These are phyloP conservation scores for Sclerotinia sclerotiorum DNA, from an alignment of 2,329 filamentous ascomycete genomes.

Conservation along the genomic window DNA sequence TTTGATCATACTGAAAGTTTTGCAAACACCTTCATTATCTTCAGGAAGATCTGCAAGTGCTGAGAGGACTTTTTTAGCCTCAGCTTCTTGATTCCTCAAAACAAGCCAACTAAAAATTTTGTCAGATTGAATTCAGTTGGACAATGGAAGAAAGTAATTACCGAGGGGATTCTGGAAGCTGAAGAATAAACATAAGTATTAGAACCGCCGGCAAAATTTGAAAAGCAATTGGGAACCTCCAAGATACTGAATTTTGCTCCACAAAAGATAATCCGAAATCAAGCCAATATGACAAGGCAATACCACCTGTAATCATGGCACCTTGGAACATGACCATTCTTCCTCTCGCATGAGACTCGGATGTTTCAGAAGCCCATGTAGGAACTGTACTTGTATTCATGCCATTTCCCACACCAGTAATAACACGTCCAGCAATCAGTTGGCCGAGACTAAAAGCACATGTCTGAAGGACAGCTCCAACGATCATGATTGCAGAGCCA, in stretches of 20 bases:
- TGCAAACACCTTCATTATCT: slow-evolving; percentile 55
- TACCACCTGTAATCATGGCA: slow-evolving; percentile 24
- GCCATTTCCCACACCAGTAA: slow-evolving; percentile 75
- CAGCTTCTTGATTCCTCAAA: slow-evolving; percentile 37
- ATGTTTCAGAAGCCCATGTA: slow-evolving; percentile 27
- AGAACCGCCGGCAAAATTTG: slow-evolving; percentile 23
- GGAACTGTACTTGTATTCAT: slow-evolving; percentile 49
- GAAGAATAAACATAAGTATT: slow-evolving; percentile 31
- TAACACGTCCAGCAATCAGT: slow-evolving; percentile 62
- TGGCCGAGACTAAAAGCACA: slow-evolving; percentile 54
- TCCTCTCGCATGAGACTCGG: slow-evolving; percentile 24
- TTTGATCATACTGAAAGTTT: slow-evolving; percentile 50
- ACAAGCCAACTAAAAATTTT: slow-evolving; percentile 39
- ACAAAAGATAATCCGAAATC: slow-evolving; percentile 21
- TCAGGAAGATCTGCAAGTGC: slow-evolving; percentile 35
- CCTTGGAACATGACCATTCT: slow-evolving; percentile 25
- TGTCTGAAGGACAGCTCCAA: slow-evolving; percentile 36
- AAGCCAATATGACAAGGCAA: slow-evolving; percentile 24
- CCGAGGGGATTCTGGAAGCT: slow-evolving; percentile 40
- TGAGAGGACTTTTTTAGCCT: slow-evolving; percentile 41
- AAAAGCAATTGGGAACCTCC: slow-evolving; percentile 26
- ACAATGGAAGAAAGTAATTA: neutral
- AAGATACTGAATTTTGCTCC: slow-evolving; percentile 8
- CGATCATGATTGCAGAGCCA: slow-evolving; percentile 32
- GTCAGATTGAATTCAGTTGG: neutral